These are phyloP conservation scores for Calonectria pseudoturangicola DNA, from an alignment of 2,329 filamentous ascomycete species.

Conservation along the genomic window DNA sequence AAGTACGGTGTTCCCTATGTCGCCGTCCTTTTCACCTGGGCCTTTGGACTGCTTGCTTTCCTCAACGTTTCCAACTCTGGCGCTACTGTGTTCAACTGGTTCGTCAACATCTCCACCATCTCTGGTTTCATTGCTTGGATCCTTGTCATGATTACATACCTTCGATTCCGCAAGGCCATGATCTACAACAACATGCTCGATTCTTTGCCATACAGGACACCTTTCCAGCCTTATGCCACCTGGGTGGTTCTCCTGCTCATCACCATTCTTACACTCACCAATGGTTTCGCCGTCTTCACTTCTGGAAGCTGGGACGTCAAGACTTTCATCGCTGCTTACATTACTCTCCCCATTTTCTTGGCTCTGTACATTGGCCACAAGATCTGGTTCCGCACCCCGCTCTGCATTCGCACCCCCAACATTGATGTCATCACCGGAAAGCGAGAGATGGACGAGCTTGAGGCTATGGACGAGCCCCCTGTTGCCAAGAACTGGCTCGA, in stretches of 20 bases:
- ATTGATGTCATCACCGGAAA: constrained; percentile 68
- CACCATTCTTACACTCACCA: constrained; percentile 79
- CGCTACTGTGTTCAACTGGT: constrained; percentile 78
- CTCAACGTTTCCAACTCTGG: constrained; percentile 80
- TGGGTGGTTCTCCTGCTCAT: constrained; percentile 76
- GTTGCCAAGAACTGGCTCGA: constrained; percentile 71
- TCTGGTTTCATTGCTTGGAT: constrained; percentile 77
- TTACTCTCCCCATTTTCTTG: constrained; percentile 78
- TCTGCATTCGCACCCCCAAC: constrained; percentile 37
- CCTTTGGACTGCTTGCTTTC: constrained; percentile 79
- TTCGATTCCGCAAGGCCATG: constrained; percentile 76
- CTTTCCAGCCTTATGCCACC: constrained; percentile 77
- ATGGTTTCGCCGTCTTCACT: constrained; percentile 85
- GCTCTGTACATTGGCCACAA: constrained; percentile 75
- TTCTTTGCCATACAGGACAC: constrained; percentile 70
- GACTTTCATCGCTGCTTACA: constrained; percentile 78
- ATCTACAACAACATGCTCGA: constrained; percentile 67
- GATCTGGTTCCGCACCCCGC: constrained; percentile 45
- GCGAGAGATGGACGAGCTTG: constrained; percentile 77
- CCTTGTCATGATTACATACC: constrained; percentile 73
- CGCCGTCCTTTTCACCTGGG: constrained; percentile 71
- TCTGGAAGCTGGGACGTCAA: constrained; percentile 76
- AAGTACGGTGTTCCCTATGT: constrained; percentile 76
- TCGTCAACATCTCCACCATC: constrained; percentile 78
- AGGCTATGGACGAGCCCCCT: constrained; percentile 67